phyloP scores from a whole-genome alignment of 495 filamentous ascomycete species.

The Tuber umbilicatum region DNA sequence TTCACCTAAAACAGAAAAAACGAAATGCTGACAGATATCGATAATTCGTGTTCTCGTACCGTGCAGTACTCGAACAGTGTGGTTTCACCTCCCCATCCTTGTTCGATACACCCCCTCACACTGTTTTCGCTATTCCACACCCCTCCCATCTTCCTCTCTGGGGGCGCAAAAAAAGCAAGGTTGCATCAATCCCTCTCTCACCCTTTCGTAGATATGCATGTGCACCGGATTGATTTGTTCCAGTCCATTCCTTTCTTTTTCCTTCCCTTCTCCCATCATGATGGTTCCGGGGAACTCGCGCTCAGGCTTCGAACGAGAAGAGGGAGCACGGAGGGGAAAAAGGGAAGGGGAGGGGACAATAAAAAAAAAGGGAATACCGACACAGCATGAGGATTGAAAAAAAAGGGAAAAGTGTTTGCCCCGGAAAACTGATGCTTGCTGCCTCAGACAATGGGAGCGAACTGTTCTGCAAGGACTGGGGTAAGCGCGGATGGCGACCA shows the following conservation, averaged over 20 bases:
- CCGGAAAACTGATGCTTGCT: constrained; percentile 29
- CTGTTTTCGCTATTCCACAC: neutral
- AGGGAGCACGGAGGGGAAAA: neutral
- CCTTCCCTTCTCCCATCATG: neutral
- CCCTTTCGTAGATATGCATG: neutral
- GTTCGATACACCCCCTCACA: neutral
- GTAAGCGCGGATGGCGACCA: constrained; percentile 35
- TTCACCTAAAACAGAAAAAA: neutral
- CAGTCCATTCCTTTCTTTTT: neutral
- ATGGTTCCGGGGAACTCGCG: neutral
- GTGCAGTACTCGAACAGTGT: neutral
- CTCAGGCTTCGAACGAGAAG: neutral
- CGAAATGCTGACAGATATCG: constrained; percentile 1
- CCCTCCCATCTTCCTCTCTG: neutral
- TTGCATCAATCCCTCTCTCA: neutral
- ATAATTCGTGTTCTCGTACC: neutral
- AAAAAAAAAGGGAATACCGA: constrained; percentile 18
- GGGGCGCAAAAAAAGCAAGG: neutral
- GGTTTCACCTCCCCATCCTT: neutral
- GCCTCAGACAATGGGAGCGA: constrained; percentile 33
- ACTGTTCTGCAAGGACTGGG: constrained; percentile 13
- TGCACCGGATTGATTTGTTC: neutral
- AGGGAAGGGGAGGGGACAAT: neutral
- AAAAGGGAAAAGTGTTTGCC: constrained; percentile 16
- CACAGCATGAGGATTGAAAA: neutral